Evolutionary conservation across 202 grass and related monocot species (phyloP).

Genomic region (Hordeum pubiflorum): DNA sequence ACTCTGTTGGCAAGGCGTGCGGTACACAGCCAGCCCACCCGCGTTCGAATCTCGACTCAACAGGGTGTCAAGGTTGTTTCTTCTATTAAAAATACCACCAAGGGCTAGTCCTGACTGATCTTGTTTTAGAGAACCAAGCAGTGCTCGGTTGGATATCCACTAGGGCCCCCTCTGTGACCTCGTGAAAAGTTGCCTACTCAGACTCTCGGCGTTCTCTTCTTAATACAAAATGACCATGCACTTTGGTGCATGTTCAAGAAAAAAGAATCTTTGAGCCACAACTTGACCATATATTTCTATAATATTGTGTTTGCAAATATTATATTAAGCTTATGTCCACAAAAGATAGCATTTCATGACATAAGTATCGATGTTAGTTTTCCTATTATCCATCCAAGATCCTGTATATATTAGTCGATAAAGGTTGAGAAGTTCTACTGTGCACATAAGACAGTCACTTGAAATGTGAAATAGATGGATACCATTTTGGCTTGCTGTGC

Average conservation of each 20-base stretch:
- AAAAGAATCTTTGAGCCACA: no score
- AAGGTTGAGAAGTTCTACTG: neutral
- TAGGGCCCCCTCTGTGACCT: no score
- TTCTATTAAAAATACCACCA: no score
- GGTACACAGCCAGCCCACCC: neutral
- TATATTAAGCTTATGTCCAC: neutral
- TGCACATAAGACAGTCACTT: neutral
- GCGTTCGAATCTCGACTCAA: neutral
- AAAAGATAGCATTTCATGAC: conserved; percentile 2
- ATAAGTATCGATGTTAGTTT: conserved; percentile 1
- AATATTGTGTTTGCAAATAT: neutral
- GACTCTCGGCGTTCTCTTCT: no score
- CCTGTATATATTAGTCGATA: neutral
- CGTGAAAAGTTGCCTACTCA: no score
- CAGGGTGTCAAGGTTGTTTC: no score
- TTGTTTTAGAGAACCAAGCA: no score
- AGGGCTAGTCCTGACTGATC: no score
- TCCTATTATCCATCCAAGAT: neutral
- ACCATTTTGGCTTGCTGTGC: conserved; percentile 75
- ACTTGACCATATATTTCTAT: neutral
- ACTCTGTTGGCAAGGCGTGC: neutral
- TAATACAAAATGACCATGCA: no score
- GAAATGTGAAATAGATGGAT: conserved; percentile 8
- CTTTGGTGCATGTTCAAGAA: no score
- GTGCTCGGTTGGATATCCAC: no score